phyloP scores from a whole-genome alignment of 2,329 filamentous ascomycete genomes.

The Aspergillus novofumigatus region DNA sequence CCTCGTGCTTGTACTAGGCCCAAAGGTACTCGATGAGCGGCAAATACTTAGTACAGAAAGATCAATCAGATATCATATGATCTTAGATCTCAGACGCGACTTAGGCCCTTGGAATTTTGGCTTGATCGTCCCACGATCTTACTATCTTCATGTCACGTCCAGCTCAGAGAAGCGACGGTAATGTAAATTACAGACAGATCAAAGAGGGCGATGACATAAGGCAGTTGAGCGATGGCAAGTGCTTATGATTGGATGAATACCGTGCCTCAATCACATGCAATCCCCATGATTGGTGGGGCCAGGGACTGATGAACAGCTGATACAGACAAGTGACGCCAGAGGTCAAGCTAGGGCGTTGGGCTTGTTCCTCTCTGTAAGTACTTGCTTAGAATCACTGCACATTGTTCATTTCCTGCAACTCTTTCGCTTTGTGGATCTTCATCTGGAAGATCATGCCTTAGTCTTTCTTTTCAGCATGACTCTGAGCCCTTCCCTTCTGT shows the following conservation, averaged over 20 bases:
- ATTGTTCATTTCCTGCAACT: neutral
- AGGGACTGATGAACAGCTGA: slow-evolving; percentile 16
- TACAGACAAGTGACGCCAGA: slow-evolving; percentile 25
- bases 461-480: slow-evolving; percentile 10
- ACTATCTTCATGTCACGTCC: neutral
- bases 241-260: slow-evolving; percentile 5
- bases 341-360: neutral
- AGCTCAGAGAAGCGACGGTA: neutral
- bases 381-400: slow-evolving; percentile 4
- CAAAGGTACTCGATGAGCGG: neutral
- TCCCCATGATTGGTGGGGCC: slow-evolving; percentile 14
- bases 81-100: neutral
- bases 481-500: neutral
- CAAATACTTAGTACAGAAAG: neutral
- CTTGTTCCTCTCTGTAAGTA: neutral
- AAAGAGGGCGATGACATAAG: slow-evolving; percentile 12
- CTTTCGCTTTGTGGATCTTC: slow-evolving; percentile 4
- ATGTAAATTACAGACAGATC: neutral
- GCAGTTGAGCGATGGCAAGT: neutral
- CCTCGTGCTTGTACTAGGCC: neutral
- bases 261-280: slow-evolving; percentile 14
- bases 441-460: neutral
- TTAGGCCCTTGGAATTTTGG: neutral
- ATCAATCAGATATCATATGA: neutral
- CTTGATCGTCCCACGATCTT: neutral